Conservation (phyloP, 2,329 filamentous ascomycete genomes). For the Aspergillus fischeri region DNA sequence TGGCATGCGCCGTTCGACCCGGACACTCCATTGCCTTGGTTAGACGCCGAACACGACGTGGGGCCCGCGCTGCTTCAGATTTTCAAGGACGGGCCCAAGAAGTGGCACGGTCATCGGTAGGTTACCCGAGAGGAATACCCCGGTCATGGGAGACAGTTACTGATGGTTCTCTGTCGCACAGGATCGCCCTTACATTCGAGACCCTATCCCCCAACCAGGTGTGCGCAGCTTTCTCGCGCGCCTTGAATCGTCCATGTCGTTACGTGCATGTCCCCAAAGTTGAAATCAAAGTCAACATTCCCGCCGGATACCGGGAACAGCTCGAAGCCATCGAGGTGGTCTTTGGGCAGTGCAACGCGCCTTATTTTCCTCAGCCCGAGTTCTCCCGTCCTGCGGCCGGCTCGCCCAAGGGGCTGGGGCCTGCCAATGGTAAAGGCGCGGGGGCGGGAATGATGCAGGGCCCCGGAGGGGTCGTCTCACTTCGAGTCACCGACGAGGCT, state of each 20-base stretch:
- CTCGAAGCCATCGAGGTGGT: slow-evolving; percentile 63
- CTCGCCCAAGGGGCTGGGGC: slow-evolving; percentile 35
- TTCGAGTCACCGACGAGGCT: slow-evolving; percentile 68
- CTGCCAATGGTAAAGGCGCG: slow-evolving; percentile 37
- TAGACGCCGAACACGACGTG: slow-evolving; percentile 94
- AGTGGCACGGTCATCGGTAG: slow-evolving; percentile 73
- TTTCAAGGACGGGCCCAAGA: slow-evolving; percentile 84
- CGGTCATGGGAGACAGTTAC: background rate
- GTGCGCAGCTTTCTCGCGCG: slow-evolving; percentile 73
- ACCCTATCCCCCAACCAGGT: slow-evolving; percentile 79
- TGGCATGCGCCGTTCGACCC: slow-evolving; percentile 95
- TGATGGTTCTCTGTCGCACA: slow-evolving; percentile 27
- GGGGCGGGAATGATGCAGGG: slow-evolving; percentile 45
- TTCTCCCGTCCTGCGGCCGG: slow-evolving; percentile 39
- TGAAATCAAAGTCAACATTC: slow-evolving; percentile 79
- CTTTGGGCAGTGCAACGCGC: slow-evolving; percentile 56
- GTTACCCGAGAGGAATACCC: slow-evolving; percentile 18
- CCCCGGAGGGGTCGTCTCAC: slow-evolving; percentile 56
- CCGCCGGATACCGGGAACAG: slow-evolving; percentile 82
- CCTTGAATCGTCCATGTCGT: slow-evolving; percentile 69
- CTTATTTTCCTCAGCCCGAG: slow-evolving; percentile 61
- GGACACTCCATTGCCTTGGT: slow-evolving; percentile 83
- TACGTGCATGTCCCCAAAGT: slow-evolving; percentile 73
- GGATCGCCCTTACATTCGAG: slow-evolving; percentile 87
- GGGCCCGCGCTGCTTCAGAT: slow-evolving; percentile 88